phyloP scores from a whole-genome alignment of 352 stramenopile species.

The Phytophthora rubi region DNA sequence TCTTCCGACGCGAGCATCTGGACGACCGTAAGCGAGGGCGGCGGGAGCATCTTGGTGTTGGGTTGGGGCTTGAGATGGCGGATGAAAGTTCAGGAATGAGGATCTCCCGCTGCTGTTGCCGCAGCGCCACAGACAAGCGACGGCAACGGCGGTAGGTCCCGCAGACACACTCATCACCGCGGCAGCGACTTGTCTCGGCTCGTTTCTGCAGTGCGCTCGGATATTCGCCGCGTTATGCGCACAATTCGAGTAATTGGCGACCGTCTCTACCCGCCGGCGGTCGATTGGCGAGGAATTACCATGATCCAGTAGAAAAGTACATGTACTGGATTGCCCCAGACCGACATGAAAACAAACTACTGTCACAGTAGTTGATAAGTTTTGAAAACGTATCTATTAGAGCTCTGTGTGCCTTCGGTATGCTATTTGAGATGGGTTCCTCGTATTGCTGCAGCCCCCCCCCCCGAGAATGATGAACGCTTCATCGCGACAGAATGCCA shows the following conservation, averaged over 20 bases:
- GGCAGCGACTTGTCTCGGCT: conserved; percentile 19
- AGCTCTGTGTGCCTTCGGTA: no score
- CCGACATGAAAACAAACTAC: no score
- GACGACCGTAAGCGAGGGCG: conserved; percentile 27
- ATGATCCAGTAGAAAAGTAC: no score
- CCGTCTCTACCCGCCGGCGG: conserved; percentile 6
- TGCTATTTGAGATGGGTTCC: no score
- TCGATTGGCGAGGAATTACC: no score
- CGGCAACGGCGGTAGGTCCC: conserved; percentile 9
- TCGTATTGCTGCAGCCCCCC: no score
- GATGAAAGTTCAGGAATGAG: conserved; percentile 31
- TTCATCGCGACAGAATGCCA: no score
- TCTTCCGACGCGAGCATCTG: conserved; percentile 22
- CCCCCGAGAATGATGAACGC: no score
- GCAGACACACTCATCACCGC: conserved; percentile 21
- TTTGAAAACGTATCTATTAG: no score
- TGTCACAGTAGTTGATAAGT: no score
- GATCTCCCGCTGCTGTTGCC: neutral
- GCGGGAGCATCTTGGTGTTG: conserved; percentile 25
- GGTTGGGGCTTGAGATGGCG: conserved; percentile 12
- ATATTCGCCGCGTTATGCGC: conserved; percentile 27
- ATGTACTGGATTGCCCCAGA: no score
- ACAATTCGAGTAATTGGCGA: conserved; percentile 28
- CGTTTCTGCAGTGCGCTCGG: conserved; percentile 20
- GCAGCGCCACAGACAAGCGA: conserved; percentile 13